These are phyloP conservation scores for Wickerhamiella pararugosa DNA, from an alignment of 1,139 yeast genomes.

Conservation along the genomic window DNA sequence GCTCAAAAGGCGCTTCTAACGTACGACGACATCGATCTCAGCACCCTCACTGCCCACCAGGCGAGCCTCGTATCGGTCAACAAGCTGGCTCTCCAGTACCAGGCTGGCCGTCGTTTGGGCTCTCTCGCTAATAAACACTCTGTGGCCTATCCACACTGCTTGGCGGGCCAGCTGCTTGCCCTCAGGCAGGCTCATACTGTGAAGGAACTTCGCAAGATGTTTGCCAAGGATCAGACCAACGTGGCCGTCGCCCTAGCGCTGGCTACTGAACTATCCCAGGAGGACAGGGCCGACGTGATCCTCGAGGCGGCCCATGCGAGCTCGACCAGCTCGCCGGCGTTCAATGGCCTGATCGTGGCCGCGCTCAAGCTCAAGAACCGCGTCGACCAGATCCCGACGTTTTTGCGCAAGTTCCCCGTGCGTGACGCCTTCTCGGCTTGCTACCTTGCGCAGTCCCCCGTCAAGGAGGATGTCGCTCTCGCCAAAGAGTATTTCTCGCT, in stretches of 20 bases:
- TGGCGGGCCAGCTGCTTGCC: slow-evolving; percentile 10
- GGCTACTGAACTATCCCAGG: not conserved
- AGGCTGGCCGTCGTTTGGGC: slow-evolving; percentile 10
- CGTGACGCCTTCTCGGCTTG: slow-evolving; percentile 10
- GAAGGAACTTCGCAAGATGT: slow-evolving; percentile 5
- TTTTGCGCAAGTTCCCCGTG: slow-evolving; percentile 1
- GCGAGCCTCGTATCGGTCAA: slow-evolving; percentile 11
- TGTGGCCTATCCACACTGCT: slow-evolving; percentile 7
- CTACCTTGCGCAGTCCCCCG: slow-evolving; percentile 11
- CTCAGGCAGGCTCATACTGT: slow-evolving; percentile 1
- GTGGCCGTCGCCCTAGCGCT: slow-evolving; percentile 6
- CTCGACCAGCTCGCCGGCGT: slow-evolving; percentile 7
- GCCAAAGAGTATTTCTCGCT: slow-evolving; percentile 11
- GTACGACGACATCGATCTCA: slow-evolving; percentile 1
- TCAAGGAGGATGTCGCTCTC: slow-evolving; percentile 7
- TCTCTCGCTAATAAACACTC: slow-evolving; percentile 6
- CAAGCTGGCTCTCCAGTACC: slow-evolving; percentile 10
- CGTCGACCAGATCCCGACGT: not conserved
- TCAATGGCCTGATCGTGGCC: slow-evolving; percentile 10
- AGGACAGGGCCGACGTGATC: slow-evolving; percentile 3
- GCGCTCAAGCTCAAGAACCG: slow-evolving; percentile 4
- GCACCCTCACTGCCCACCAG: slow-evolving; percentile 13
- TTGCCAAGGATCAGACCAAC: slow-evolving; percentile 3
- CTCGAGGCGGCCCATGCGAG: not conserved
- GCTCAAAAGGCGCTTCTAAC: slow-evolving; percentile 15